phyloP scores from a whole-genome alignment of 176 grass and related monocot genomes.

The Oropetium thomaeum region DNA sequence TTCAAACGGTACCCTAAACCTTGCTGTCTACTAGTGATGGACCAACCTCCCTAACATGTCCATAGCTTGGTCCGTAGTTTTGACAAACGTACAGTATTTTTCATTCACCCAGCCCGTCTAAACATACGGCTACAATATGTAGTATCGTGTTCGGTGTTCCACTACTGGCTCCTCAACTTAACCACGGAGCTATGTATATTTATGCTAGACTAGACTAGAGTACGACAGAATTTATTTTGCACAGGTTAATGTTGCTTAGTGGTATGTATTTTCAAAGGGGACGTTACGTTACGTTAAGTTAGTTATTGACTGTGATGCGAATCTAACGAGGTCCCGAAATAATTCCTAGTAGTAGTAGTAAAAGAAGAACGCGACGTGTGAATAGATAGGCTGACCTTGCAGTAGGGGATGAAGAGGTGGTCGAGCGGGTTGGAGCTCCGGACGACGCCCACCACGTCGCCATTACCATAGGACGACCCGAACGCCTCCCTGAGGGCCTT shows the following conservation, averaged over 20 bases:
- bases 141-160: no score
- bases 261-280: not conserved
- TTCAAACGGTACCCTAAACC: no score
- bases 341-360: no score
- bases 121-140: no score
- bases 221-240: not conserved
- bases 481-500: slow-evolving; percentile 31
- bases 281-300: not conserved
- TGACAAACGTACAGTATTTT: no score
- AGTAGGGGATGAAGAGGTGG: slow-evolving; percentile 39
- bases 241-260: not conserved
- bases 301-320: not conserved
- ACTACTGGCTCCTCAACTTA: not conserved
- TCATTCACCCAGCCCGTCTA: no score
- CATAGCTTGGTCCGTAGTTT: no score
- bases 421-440: slow-evolving; percentile 19
- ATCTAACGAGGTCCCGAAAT: not conserved
- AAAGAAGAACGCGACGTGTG: not conserved
- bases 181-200: not conserved
- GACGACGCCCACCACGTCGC: slow-evolving; percentile 53
- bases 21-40: no score
- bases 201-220: not conserved
- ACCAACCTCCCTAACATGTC: no score
- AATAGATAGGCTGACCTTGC: no score
- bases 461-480: no score